These are phyloP conservation scores for Lachnellula occidentalis DNA, from an alignment of 2,329 filamentous ascomycete species.

Conservation along the genomic window DNA sequence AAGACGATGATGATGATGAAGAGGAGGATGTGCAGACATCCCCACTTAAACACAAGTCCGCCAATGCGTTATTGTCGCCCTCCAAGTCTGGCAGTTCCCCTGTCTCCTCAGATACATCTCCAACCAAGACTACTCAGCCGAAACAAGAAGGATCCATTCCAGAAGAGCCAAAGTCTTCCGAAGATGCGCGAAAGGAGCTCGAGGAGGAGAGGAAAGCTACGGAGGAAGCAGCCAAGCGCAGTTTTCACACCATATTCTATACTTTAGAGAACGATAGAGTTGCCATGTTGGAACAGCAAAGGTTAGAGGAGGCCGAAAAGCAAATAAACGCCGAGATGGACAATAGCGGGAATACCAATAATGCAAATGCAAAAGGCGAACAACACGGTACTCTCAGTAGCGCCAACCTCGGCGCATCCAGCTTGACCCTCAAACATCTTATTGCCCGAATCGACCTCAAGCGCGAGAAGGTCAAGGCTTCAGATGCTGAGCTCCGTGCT, in stretches of 20 bases:
- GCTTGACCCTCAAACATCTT: slow-evolving; percentile 91
- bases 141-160: slow-evolving; percentile 44
- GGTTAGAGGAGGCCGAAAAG: slow-evolving; percentile 91
- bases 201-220: slow-evolving; percentile 88
- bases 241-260: slow-evolving; percentile 91
- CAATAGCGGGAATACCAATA: slow-evolving; percentile 49
- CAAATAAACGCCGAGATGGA: slow-evolving; percentile 96
- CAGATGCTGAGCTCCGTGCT: slow-evolving; percentile 84
- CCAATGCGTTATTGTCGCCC: slow-evolving; percentile 55
- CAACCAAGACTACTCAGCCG: slow-evolving; percentile 51
- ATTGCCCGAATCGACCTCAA: slow-evolving; percentile 94
- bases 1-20: slow-evolving; percentile 69
- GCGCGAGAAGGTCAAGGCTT: slow-evolving; percentile 81
- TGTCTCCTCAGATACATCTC: slow-evolving; percentile 44
- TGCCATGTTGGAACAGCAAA: slow-evolving; percentile 96
- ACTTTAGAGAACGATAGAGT: slow-evolving; percentile 92
- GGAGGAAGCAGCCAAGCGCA: slow-evolving; percentile 82
- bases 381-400: slow-evolving; percentile 87
- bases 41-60: slow-evolving; percentile 46
- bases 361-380: slow-evolving; percentile 47
- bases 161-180: slow-evolving; percentile 62
- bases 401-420: slow-evolving; percentile 92
- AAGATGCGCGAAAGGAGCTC: slow-evolving; percentile 87
- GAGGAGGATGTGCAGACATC: slow-evolving; percentile 50
- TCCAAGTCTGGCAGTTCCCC: slow-evolving; percentile 65